These are phyloP conservation scores for Agaricus bisporus DNA, from an alignment of 768 basidiomycete genomes.

Conservation along the genomic window DNA sequence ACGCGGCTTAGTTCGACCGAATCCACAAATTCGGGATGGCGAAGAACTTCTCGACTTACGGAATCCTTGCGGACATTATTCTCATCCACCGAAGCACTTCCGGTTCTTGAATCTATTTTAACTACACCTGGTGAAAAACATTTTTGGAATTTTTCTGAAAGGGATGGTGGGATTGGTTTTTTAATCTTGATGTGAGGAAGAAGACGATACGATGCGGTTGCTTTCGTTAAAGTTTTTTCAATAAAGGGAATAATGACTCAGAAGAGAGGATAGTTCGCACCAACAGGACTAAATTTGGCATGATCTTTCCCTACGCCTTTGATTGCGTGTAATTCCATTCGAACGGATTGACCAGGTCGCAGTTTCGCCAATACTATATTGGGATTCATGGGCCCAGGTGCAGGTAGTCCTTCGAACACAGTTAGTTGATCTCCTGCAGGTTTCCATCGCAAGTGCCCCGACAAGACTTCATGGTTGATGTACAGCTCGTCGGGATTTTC, in stretches of 20 bases:
- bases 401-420: constrained; percentile 42
- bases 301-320: constrained; percentile 94
- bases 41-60: constrained; percentile 86
- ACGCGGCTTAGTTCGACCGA: constrained; percentile 80
- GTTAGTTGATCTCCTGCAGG: constrained; percentile 77
- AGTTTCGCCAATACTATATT: constrained; percentile 90
- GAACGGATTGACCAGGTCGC: constrained; percentile 83
- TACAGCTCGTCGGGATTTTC: constrained; percentile 62
- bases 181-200: constrained; percentile 77
- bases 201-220: constrained; percentile 92
- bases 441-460: constrained; percentile 66
- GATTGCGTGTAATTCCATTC: constrained; percentile 83
- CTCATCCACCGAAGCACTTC: constrained; percentile 56
- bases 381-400: constrained; percentile 61
- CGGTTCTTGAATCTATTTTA: constrained; percentile 49
- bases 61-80: constrained; percentile 74
- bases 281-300: constrained; percentile 95
- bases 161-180: constrained; percentile 72
- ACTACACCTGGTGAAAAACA: constrained; percentile 89
- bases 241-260: neutral
- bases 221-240: constrained; percentile 29
- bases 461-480: constrained; percentile 61
- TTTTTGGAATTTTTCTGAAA: constrained; percentile 73
- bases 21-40: constrained; percentile 86
- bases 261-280: constrained; percentile 33